Conservation (phyloP, 805 yeast genomes). For the Kodamaea fukazawae region DNA sequence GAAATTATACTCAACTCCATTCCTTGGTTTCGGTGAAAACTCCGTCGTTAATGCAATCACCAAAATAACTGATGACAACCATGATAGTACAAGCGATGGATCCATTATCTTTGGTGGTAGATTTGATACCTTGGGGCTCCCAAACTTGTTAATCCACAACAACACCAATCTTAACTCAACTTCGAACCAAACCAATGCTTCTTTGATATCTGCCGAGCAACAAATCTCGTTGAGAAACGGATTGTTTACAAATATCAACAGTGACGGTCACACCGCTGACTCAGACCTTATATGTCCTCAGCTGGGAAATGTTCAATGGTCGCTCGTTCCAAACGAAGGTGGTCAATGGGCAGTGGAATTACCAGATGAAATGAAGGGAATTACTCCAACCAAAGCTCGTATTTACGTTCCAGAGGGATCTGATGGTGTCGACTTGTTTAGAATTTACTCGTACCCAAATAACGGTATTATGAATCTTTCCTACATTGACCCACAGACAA, state of each 20-base stretch:
- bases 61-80: slow-evolving; percentile 33
- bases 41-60: slow-evolving; percentile 63
- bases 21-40: slow-evolving; percentile 69
- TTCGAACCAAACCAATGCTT: slow-evolving; percentile 38
- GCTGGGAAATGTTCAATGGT: slow-evolving; percentile 50
- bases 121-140: slow-evolving; percentile 61
- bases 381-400: slow-evolving; percentile 69
- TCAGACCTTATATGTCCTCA: slow-evolving; percentile 53
- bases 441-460: slow-evolving; percentile 74
- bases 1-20: slow-evolving; percentile 51
- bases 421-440: slow-evolving; percentile 58
- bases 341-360: slow-evolving; percentile 68
- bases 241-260: slow-evolving; percentile 46
- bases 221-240: slow-evolving; percentile 59
- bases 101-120: slow-evolving; percentile 77
- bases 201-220: slow-evolving; percentile 55
- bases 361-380: slow-evolving; percentile 46
- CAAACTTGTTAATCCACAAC: slow-evolving; percentile 39
- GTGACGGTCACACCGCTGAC: slow-evolving; percentile 31
- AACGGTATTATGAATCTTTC: slow-evolving; percentile 90
- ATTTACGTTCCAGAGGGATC: slow-evolving; percentile 57
- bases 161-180: slow-evolving; percentile 25
- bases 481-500: slow-evolving; percentile 71
- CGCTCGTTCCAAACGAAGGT: slow-evolving; percentile 39
- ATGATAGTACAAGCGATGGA: slow-evolving; percentile 18